These are phyloP conservation scores for Phaeotremella fagi DNA, from an alignment of 768 basidiomycete species.

Conservation along the genomic window DNA sequence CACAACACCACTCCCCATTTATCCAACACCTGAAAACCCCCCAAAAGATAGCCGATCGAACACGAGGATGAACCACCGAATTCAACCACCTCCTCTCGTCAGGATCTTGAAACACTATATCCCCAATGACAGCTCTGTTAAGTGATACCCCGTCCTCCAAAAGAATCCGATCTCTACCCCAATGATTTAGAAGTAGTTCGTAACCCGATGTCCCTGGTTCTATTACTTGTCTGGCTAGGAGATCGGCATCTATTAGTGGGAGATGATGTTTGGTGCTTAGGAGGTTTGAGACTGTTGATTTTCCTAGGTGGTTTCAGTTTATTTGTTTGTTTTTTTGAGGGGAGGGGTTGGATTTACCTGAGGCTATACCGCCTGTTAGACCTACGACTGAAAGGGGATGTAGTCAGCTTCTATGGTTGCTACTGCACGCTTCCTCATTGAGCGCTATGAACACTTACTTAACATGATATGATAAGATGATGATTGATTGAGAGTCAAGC, in stretches of 20 bases:
- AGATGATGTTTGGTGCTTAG: constrained; percentile 59
- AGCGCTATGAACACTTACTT: background rate
- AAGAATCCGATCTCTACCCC: constrained; percentile 64
- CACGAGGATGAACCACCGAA: constrained; percentile 82
- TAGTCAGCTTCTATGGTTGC: background rate
- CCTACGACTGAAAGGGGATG: constrained; percentile 67
- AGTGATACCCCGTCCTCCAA: constrained; percentile 61
- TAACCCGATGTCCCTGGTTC: constrained; percentile 74
- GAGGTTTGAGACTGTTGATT: constrained; percentile 81
- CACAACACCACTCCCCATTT: constrained; percentile 67
- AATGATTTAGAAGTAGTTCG: constrained; percentile 60
- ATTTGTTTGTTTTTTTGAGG: background rate
- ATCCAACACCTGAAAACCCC: constrained; percentile 68
- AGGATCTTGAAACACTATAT: constrained; percentile 76
- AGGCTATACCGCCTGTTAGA: constrained; percentile 92
- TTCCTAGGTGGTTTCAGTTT: constrained; percentile 53
- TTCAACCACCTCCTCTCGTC: constrained; percentile 69
- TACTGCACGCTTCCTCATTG: background rate
- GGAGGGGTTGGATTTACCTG: constrained; percentile 46
- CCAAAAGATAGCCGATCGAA: constrained; percentile 71
- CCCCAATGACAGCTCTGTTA: constrained; percentile 76
- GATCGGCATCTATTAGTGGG: constrained; percentile 89
- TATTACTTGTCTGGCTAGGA: constrained; percentile 79
- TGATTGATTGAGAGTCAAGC: too few species aligned
- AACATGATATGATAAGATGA: too few species aligned